phyloP scores from a whole-genome alignment of 768 basidiomycete species.

The Lanmaoa pseudosensibilis region DNA sequence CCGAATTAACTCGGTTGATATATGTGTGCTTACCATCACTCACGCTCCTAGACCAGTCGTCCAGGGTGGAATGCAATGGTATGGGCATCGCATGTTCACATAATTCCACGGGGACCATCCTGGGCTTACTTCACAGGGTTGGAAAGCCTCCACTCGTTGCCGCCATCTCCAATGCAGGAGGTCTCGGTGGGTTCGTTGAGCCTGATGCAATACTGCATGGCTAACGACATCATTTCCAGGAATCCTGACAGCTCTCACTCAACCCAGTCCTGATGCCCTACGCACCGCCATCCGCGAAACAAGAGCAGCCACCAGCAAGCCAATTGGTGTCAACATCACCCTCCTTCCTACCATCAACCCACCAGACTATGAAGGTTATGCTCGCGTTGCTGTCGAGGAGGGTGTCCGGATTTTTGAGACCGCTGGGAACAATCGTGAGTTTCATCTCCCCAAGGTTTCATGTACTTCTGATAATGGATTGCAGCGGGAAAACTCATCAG shows the following conservation, averaged over 20 bases:
- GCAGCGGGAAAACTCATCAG: constrained; percentile 75
- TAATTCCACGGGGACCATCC: not conserved
- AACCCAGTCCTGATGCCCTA: constrained; percentile 81
- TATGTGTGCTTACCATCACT: not conserved
- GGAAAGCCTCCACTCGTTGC: constrained; percentile 72
- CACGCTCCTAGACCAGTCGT: constrained; percentile 60
- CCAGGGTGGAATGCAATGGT: constrained; percentile 94
- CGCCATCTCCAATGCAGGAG: constrained; percentile 82
- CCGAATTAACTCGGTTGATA: not conserved
- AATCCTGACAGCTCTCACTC: constrained; percentile 84
- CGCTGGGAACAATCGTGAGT: constrained; percentile 85
- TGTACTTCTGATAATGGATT: not conserved
- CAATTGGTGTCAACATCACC: constrained; percentile 85
- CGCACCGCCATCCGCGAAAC: constrained; percentile 80
- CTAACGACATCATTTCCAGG: constrained; percentile 40
- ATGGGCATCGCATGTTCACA: constrained; percentile 5
- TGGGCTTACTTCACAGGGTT: constrained; percentile 52
- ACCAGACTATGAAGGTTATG: constrained; percentile 86
- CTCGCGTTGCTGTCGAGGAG: constrained; percentile 79
- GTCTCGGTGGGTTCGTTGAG: constrained; percentile 51
- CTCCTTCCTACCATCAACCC: constrained; percentile 88
- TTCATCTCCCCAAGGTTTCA: not conserved
- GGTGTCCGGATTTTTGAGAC: constrained; percentile 91
- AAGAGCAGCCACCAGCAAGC: constrained; percentile 62
- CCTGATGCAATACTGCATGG: not conserved